Conservation (phyloP, 345 rosid genomes). For the Combretum micranthum region DNA sequence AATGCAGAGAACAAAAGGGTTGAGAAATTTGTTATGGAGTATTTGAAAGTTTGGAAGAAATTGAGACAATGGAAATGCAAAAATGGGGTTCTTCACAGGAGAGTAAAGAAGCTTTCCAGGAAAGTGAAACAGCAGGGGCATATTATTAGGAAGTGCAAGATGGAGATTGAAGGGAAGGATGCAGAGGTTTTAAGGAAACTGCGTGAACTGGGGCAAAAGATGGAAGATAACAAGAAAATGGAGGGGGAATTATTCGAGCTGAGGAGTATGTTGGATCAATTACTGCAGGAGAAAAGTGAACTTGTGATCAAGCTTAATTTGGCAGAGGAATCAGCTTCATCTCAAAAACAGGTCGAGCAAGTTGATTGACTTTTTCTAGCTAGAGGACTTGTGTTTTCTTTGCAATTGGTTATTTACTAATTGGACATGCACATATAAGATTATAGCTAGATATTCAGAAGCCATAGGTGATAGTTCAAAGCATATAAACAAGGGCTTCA, state of each 20-base stretch:
- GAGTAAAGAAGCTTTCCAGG: constrained; percentile 42
- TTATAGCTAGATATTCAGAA: too few species aligned
- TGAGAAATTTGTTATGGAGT: constrained; percentile 26
- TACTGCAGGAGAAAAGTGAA: constrained; percentile 39
- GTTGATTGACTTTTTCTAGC: not conserved
- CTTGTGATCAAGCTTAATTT: constrained; percentile 16
- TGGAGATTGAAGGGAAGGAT: constrained; percentile 26
- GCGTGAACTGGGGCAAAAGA: constrained; percentile 22
- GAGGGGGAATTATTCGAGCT: constrained; percentile 32
- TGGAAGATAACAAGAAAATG: constrained; percentile 23
- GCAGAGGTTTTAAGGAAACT: constrained; percentile 24
- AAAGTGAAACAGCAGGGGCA: constrained; percentile 23
- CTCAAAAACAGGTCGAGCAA: constrained; percentile 31
- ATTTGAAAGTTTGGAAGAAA: constrained; percentile 28
- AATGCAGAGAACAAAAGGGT: constrained; percentile 40
- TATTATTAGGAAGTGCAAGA: constrained; percentile 26
- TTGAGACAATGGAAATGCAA: constrained; percentile 30
- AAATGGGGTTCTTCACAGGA: constrained; percentile 35
- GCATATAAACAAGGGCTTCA: too few species aligned
- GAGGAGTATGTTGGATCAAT: constrained; percentile 13
- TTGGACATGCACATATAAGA: too few species aligned
- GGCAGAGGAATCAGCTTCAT: constrained; percentile 18
- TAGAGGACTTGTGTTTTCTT: too few species aligned
- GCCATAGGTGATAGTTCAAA: too few species aligned
- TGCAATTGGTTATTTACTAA: too few species aligned